Conservation (phyloP, 2,329 filamentous ascomycete species). For the Tolypocladium capitatum region DNA sequence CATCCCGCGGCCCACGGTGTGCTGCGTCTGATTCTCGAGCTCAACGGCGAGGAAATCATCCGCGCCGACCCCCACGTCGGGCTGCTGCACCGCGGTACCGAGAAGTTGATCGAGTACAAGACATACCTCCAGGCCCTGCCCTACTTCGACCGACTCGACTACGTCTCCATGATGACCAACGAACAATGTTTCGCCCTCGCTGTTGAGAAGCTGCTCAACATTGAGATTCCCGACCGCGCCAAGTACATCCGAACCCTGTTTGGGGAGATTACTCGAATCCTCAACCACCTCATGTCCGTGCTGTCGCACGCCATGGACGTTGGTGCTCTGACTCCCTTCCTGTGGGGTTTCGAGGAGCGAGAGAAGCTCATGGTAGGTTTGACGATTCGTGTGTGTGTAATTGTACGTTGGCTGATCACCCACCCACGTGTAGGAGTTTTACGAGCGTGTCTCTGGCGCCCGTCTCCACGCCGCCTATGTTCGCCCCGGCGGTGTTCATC, state of each 20-base stretch:
- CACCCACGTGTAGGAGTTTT: slow-evolving; percentile 83
- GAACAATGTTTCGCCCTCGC: slow-evolving; percentile 94
- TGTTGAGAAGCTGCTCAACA: slow-evolving; percentile 93
- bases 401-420: background rate
- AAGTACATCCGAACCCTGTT: slow-evolving; percentile 97
- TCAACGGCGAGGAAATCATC: slow-evolving; percentile 95
- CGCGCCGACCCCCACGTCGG: slow-evolving; percentile 95
- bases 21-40: slow-evolving; percentile 89
- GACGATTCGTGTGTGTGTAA: background rate
- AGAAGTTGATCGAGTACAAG: slow-evolving; percentile 99
- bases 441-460: slow-evolving; percentile 95
- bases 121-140: slow-evolving; percentile 95
- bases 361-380: slow-evolving; percentile 92
- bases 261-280: slow-evolving; percentile 80
- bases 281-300: slow-evolving; percentile 98
- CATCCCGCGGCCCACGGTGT: slow-evolving; percentile 98
- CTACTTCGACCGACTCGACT: slow-evolving; percentile 97
- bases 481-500: slow-evolving; percentile 87
- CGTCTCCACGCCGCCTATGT: slow-evolving; percentile 96
- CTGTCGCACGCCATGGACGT: slow-evolving; percentile 98
- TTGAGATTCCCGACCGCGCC: slow-evolving; percentile 88
- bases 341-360: slow-evolving; percentile 99
- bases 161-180: slow-evolving; percentile 99
- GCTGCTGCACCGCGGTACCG: slow-evolving; percentile 87
- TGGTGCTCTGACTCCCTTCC: slow-evolving; percentile 90